Evolutionary conservation across 2,329 filamentous ascomycete genomes (phyloP).

Genomic region (Epichloe festucae): DNA sequence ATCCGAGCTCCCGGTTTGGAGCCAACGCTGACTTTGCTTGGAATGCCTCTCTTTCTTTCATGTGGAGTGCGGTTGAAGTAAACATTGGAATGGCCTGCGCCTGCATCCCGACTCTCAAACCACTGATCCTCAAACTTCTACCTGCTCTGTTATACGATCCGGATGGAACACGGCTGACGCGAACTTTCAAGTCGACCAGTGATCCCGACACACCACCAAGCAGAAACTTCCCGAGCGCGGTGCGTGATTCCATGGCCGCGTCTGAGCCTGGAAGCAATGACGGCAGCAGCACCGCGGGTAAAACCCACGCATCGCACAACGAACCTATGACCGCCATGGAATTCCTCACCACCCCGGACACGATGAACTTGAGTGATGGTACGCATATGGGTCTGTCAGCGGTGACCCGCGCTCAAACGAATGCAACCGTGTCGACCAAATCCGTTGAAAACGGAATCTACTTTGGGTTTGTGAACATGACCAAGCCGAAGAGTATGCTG

Average conservation of each 20-base stretch:
- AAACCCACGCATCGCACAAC: constrained; percentile 10
- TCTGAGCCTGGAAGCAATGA: not conserved
- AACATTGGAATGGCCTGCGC: constrained; percentile 83
- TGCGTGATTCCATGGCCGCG: not conserved
- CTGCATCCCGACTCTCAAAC: constrained; percentile 86
- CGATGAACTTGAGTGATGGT: constrained; percentile 9
- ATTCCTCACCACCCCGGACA: constrained; percentile 33
- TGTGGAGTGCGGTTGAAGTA: constrained; percentile 91
- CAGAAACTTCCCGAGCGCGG: constrained; percentile 5
- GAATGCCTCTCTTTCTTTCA: constrained; percentile 74
- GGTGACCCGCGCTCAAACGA: constrained; percentile 13
- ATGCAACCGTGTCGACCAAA: constrained; percentile 22
- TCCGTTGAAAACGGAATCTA: constrained; percentile 39
- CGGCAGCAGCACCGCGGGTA: not conserved
- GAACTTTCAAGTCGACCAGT: constrained; percentile 15
- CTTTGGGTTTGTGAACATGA: constrained; percentile 67
- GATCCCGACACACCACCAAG: constrained; percentile 18
- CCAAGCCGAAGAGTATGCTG: constrained; percentile 56
- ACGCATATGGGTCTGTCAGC: constrained; percentile 3
- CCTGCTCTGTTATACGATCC: constrained; percentile 43
- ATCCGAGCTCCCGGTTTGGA: constrained; percentile 34
- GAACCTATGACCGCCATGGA: constrained; percentile 26
- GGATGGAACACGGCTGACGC: constrained; percentile 24
- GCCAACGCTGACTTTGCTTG: constrained; percentile 44
- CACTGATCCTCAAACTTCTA: constrained; percentile 57